phyloP scores from a whole-genome alignment of 192 early-diverging fungal species.

The Obelidium mucronatum region DNA sequence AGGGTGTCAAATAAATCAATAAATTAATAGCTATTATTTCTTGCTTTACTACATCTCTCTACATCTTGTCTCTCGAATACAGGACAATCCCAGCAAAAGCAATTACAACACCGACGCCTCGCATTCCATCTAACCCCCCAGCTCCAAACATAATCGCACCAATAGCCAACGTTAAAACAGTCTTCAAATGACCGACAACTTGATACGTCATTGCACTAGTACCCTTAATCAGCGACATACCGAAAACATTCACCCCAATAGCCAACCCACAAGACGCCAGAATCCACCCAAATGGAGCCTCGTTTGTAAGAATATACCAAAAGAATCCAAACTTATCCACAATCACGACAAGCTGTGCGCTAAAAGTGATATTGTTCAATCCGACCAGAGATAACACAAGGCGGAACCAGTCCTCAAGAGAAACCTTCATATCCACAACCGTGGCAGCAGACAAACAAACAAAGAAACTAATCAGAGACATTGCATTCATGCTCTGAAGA shows the following conservation, averaged over 20 bases:
- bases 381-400: not conserved
- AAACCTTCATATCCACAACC: constrained; percentile 17
- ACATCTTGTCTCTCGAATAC: constrained; percentile 22
- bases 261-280: constrained; percentile 2
- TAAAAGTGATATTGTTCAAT: not conserved
- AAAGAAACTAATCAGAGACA: constrained; percentile 27
- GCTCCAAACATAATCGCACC: constrained; percentile 18
- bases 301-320: constrained; percentile 15
- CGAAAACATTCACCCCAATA: constrained; percentile 24
- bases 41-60: no score
- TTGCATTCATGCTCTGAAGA: constrained; percentile 29
- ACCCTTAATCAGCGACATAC: constrained; percentile 9
- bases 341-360: not conserved
- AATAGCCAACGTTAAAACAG: constrained; percentile 21
- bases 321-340: not conserved
- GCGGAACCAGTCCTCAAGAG: not conserved
- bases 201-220: constrained; percentile 24
- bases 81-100: constrained; percentile 15
- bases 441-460: constrained; percentile 27
- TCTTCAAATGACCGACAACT: constrained; percentile 25
- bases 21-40: no score
- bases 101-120: constrained; percentile 9
- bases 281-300: constrained; percentile 27
- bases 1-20: no score
- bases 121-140: constrained; percentile 12